Conservation (phyloP, 805 yeast species). For the Hanseniaspora clermontiae region DNA sequence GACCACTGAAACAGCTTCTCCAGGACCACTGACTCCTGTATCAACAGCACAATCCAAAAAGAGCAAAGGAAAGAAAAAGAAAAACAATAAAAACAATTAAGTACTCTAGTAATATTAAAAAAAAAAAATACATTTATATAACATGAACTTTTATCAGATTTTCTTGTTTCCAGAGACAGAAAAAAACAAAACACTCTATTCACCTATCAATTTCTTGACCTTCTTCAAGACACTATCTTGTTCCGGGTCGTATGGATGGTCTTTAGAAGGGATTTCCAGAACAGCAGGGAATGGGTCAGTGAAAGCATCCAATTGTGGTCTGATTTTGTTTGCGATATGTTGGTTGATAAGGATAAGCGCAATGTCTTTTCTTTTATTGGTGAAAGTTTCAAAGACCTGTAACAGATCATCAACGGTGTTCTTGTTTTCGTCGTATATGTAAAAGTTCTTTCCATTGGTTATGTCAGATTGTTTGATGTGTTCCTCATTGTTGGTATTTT, state of each 20-base stretch:
- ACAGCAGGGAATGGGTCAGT: constrained; percentile 92
- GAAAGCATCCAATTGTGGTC: constrained; percentile 68
- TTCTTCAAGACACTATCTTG: constrained; percentile 90
- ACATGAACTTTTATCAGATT: not conserved
- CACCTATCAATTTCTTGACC: constrained; percentile 91
- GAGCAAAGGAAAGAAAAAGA: constrained; percentile 29
- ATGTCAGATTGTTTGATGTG: constrained; percentile 26
- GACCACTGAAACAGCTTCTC: constrained; percentile 7
- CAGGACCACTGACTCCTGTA: constrained; percentile 11
- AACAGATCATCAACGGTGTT: constrained; percentile 67
- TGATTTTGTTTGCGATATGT: constrained; percentile 81
- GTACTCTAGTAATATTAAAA: not conserved
- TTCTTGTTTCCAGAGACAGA: not conserved
- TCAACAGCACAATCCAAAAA: constrained; percentile 7
- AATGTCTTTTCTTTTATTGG: constrained; percentile 67
- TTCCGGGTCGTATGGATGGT: constrained; percentile 97
- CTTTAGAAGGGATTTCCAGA: constrained; percentile 93
- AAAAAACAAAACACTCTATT: constrained; percentile 30
- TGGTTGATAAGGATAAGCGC: constrained; percentile 90
- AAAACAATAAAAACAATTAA: constrained; percentile 20
- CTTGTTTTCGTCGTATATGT: constrained; percentile 62
- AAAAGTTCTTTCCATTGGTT: constrained; percentile 53
- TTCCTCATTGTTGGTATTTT: not conserved
- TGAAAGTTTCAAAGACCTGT: constrained; percentile 60
- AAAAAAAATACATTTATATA: not conserved